These are phyloP conservation scores for Diplodia corticola DNA, from an alignment of 2,329 filamentous ascomycete species.

Conservation along the genomic window DNA sequence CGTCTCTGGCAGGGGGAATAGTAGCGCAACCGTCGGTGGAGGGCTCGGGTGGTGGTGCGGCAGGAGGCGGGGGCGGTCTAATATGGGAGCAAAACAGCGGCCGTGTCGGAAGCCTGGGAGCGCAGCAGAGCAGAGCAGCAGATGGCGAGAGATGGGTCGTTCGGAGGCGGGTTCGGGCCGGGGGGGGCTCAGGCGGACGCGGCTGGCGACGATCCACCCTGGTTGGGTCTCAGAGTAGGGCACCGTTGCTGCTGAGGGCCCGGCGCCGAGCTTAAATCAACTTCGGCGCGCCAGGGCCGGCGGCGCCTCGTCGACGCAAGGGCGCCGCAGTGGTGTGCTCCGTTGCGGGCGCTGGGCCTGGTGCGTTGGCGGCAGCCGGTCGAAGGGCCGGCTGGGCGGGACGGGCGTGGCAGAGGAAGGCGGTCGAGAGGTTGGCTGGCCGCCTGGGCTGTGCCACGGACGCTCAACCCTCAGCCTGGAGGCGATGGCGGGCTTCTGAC, in stretches of 20 bases:
- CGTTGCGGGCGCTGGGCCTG: background rate
- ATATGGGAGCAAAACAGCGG: background rate
- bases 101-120: background rate
- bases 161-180: background rate
- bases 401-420: background rate
- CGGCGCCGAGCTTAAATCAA: slow-evolving; percentile 11
- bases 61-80: background rate
- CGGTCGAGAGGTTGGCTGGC: background rate
- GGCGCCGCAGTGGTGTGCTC: background rate
- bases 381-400: background rate
- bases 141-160: background rate
- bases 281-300: background rate
- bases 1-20: background rate
- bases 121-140: background rate
- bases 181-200: background rate
- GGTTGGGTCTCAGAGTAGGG: background rate
- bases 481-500: slow-evolving; percentile 14
- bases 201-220: background rate
- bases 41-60: background rate
- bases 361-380: background rate
- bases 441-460: background rate
- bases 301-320: background rate
- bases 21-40: background rate
- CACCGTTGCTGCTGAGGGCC: background rate
- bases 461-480: background rate